Conservation (phyloP, 2,329 filamentous ascomycete species). For the Neobulgaria alba region DNA sequence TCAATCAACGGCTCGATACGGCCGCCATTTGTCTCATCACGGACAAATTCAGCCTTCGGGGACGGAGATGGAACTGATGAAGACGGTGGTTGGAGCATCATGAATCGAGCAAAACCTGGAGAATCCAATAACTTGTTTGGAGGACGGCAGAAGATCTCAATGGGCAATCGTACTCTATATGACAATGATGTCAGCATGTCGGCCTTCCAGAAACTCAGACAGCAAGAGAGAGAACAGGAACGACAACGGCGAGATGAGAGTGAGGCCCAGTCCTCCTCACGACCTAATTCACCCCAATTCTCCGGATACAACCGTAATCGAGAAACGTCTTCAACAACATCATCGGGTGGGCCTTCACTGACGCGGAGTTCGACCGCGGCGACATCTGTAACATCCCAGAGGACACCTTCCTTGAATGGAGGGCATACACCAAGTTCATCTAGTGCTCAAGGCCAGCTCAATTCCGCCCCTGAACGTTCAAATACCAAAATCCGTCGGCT, state of each 20-base stretch:
- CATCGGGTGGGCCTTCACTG: conserved; percentile 54
- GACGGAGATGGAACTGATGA: conserved; percentile 57
- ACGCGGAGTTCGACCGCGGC: conserved; percentile 77
- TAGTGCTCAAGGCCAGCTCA: conserved; percentile 29
- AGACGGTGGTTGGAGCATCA: conserved; percentile 62
- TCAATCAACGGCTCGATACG: conserved; percentile 60
- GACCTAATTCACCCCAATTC: conserved; percentile 48
- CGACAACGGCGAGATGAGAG: conserved; percentile 30
- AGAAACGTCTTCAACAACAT: conserved; percentile 80
- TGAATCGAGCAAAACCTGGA: conserved; percentile 71
- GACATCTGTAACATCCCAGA: conserved; percentile 77
- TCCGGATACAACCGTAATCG: conserved; percentile 65
- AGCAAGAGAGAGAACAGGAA: conserved; percentile 34
- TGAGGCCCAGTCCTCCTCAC: conserved; percentile 31
- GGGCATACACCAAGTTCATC: conserved; percentile 34
- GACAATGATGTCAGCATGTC: conserved; percentile 80
- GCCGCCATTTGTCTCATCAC: conserved; percentile 50
- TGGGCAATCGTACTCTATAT: conserved; percentile 65
- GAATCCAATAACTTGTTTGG: conserved; percentile 94
- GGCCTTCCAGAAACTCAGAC: conserved; percentile 69
- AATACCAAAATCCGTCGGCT: conserved; percentile 65
- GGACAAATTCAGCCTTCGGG: conserved; percentile 57
- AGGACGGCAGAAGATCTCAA: conserved; percentile 89
- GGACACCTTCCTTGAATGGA: conserved; percentile 43
- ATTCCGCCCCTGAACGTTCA: conserved; percentile 49